Percentiles rank a stretch among this genome's conserved stretches.
phyloP scores from a whole-genome alignment of 2,329 filamentous ascomycete genomes.

The Cladosporium colombiae region DNA sequence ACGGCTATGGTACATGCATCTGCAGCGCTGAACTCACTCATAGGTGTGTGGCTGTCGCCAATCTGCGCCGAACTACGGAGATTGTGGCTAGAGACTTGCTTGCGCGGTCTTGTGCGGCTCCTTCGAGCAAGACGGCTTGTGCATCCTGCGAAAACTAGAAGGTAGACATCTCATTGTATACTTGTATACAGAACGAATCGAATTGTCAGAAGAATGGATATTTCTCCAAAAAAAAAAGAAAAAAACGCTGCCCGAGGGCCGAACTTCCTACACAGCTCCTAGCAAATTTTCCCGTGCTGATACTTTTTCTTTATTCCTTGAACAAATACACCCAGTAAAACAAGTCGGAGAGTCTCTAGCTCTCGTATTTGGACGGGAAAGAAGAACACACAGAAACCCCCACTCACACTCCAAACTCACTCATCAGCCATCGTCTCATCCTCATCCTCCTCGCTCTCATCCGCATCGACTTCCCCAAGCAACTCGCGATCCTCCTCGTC shows the following conservation, averaged over 20 bases:
- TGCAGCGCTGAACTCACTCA: neutral
- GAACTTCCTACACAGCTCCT: neutral
- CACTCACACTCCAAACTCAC: neutral
- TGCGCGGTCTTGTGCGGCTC: no score
- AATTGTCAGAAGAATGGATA: no score
- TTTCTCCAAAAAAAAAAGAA: no score
- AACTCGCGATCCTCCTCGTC: slow-evolving; percentile 43
- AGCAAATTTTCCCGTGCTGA: no score
- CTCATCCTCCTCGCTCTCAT: slow-evolving; percentile 39
- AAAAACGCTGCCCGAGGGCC: no score
- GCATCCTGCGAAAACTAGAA: no score
- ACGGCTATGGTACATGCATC: neutral
- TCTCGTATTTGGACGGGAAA: neutral
- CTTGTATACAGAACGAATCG: no score
- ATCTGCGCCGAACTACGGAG: no score
- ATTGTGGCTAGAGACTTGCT: neutral
- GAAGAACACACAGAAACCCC: neutral
- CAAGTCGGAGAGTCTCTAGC: neutral
- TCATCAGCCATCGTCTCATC: slow-evolving; percentile 25
- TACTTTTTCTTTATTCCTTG: no score
- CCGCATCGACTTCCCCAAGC: slow-evolving; percentile 39
- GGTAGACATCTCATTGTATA: no score
- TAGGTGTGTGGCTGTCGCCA: neutral
- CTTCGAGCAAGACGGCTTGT: no score
- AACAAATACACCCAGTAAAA: no score